Base-by-base conservation (phyloP, 176 grass and related monocot genomes). In the Oryza glumipatula region DNA sequence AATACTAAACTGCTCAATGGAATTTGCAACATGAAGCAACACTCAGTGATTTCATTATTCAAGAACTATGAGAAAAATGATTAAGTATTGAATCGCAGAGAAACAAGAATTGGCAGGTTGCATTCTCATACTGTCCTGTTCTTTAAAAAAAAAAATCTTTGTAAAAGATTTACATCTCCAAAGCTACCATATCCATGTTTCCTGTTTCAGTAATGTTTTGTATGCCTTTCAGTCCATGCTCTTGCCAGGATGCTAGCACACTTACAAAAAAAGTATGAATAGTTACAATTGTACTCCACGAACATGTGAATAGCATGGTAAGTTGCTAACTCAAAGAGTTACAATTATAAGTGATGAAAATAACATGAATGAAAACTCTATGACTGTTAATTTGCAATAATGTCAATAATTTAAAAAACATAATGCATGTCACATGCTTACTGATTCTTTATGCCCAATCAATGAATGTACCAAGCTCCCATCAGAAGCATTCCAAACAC, bases 401-500 rank as follows among this genome's bases (percentile, higher is more conserved):
- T 23, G 23, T 67, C 51, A 85, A 23, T 51, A 28, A 71, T 9
- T 9, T 65, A 70, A 86, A 81, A 74, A 45, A 32, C 23, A 67
- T n/a, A 32, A 63, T 86, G 68, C 36, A 78, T 44, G 56, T 45
- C 44, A 38, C 52, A 74, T 38, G 81, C 83, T 94, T 91, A 98
- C 96, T 2, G 96, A 98, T 94, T 89, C 93, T 56, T 92, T 94
- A 69, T 98, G 96, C 60, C 96, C 96, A 83, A 92, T 98, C 83
- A 98, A 85, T 76, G 96, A 98, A 95, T 98, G 96, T 32, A 98
- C 93, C 74, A 98, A 84, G 82, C 93, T 94, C 65, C 96, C 96
- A 94, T 98, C 96, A 92, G 93, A 98, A 85, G 96, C 93, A 94
- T 98, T 98, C 96, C 96, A 98, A 68, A 98, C 96, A 94, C 96